Percentiles rank a stretch among this genome's conserved stretches.
phyloP scores from a whole-genome alignment of 768 basidiomycete species.

The Serpula lacrymans region DNA sequence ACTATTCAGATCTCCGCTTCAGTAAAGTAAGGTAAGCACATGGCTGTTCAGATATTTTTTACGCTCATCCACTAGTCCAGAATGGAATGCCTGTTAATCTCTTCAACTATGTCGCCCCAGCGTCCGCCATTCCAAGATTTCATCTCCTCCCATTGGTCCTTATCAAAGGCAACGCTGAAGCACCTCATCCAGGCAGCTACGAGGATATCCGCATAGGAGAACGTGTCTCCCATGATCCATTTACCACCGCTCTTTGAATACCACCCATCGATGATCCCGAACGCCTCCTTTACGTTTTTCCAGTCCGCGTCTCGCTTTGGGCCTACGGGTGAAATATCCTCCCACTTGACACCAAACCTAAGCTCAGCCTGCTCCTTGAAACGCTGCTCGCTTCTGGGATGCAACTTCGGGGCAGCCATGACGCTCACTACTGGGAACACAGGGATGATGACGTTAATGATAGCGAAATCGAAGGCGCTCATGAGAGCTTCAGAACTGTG shows the following conservation, averaged over 20 bases:
- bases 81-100: too few species aligned
- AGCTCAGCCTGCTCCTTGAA: conserved; percentile 35
- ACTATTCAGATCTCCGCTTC: too few species aligned
- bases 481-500: conserved; percentile 19
- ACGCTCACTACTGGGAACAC: neutral
- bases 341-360: conserved; percentile 33
- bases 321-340: conserved; percentile 36
- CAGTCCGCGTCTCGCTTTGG: conserved; percentile 33
- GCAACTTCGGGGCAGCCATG: conserved; percentile 13
- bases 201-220: conserved; percentile 40
- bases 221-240: conserved; percentile 35
- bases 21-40: too few species aligned
- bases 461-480: conserved; percentile 12
- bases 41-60: too few species aligned
- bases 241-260: conserved; percentile 24
- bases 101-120: too few species aligned
- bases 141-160: too few species aligned
- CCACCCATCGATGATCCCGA: conserved; percentile 13
- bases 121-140: too few species aligned
- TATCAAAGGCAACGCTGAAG: too few species aligned
- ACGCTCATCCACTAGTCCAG: too few species aligned
- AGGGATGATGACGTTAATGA: conserved; percentile 4
- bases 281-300: conserved; percentile 32
- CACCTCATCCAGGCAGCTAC: too few species aligned
- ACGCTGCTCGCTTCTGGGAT: conserved; percentile 28